phyloP scores from a whole-genome alignment of 768 basidiomycete genomes.

The Exsudoporus frostii region DNA sequence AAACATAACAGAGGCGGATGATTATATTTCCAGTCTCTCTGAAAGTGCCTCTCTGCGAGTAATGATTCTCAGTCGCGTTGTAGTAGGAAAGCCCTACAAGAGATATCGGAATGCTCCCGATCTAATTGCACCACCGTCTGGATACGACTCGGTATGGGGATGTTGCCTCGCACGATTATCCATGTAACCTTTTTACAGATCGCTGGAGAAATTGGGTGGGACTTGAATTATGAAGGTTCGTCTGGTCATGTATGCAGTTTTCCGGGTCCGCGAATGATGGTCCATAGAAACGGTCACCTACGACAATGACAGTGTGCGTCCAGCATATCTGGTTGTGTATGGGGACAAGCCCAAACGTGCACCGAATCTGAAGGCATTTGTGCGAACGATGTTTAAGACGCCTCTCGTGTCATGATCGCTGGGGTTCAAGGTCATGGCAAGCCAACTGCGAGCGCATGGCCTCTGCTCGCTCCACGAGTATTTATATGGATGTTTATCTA shows the following conservation, averaged over 20 bases:
- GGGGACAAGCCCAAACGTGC: slow-evolving; percentile 31
- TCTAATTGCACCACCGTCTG: slow-evolving; percentile 49
- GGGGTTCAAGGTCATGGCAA: background rate
- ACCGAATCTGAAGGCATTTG: slow-evolving; percentile 24
- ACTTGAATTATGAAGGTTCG: slow-evolving; percentile 57
- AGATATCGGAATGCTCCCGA: slow-evolving; percentile 47
- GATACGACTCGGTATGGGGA: slow-evolving; percentile 54
- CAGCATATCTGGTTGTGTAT: slow-evolving; percentile 65
- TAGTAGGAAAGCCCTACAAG: slow-evolving; percentile 57
- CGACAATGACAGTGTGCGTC: slow-evolving; percentile 61
- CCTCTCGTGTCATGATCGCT: slow-evolving; percentile 25
- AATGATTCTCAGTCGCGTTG: slow-evolving; percentile 56
- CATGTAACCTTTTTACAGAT: slow-evolving; percentile 37
- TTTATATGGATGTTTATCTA: slow-evolving; percentile 10
- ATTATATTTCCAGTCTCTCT: slow-evolving; percentile 49
- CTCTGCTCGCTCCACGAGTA: background rate
- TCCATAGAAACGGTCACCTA: slow-evolving; percentile 62
- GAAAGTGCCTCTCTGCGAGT: slow-evolving; percentile 44
- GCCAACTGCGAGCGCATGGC: background rate
- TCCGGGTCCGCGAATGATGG: background rate
- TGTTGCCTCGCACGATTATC: slow-evolving; percentile 3
- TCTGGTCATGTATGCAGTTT: background rate
- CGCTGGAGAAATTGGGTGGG: slow-evolving; percentile 58
- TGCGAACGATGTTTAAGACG: slow-evolving; percentile 31
- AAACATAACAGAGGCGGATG: slow-evolving; percentile 55